phyloP scores from a whole-genome alignment of 495 filamentous ascomycete species.

The Tuber microsphaerosporum region DNA sequence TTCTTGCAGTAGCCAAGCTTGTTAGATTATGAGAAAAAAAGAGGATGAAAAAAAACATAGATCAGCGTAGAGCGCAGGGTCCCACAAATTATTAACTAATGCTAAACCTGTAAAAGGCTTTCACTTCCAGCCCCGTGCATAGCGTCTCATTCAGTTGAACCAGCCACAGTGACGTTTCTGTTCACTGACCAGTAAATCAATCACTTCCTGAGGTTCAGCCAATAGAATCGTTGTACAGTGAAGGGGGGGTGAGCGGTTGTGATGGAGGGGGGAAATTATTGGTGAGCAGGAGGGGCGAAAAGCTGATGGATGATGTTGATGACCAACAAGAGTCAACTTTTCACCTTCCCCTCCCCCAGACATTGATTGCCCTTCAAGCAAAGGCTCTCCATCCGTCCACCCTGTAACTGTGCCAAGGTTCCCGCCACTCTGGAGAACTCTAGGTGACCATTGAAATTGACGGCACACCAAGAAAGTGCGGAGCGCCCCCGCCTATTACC shows the following conservation, averaged over 20 bases:
- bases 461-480: too few species aligned
- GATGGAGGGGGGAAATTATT: constrained; percentile 18
- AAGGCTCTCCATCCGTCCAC: background rate
- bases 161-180: background rate
- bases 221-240: background rate
- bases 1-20: background rate
- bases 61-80: background rate
- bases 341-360: background rate
- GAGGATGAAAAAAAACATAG: background rate
- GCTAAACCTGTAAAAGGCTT: background rate
- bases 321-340: constrained; percentile 5
- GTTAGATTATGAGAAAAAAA: background rate
- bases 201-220: background rate
- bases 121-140: constrained; percentile 1
- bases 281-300: constrained; percentile 11
- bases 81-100: constrained; percentile 3
- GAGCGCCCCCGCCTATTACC: too few species aligned
- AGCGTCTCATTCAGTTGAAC: background rate
- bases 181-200: background rate
- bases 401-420: background rate
- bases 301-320: constrained; percentile 13
- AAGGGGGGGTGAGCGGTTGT: constrained; percentile 15
- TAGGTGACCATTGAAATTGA: too few species aligned
- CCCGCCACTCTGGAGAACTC: too few species aligned
- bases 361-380: background rate